Conservation (phyloP, 345 rosid genomes). For the Barbarea vulgaris region DNA sequence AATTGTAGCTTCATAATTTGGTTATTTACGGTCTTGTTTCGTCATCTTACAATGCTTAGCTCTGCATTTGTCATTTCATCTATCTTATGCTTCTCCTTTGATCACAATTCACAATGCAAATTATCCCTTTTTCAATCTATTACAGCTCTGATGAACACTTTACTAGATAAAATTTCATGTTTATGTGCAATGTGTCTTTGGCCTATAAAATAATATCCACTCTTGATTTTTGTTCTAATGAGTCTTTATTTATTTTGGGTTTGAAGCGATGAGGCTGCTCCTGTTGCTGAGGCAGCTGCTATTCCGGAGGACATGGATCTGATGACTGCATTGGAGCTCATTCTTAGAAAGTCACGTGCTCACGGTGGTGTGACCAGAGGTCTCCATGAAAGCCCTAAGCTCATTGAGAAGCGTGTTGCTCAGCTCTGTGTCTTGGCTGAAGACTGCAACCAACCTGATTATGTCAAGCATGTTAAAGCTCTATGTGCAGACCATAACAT, state of each 20-base stretch:
- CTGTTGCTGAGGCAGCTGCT: constrained; percentile 46
- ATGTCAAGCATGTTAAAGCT: constrained; percentile 67
- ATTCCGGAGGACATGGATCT: constrained; percentile 70
- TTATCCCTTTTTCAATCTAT: not conserved
- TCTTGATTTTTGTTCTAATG: not conserved
- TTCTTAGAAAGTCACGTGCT: constrained; percentile 64
- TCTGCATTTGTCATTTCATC: not conserved
- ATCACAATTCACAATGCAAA: not conserved
- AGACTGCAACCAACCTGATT: constrained; percentile 82
- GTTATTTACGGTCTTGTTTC: not conserved
- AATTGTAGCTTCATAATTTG: not conserved
- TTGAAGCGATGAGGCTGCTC: constrained; percentile 67
- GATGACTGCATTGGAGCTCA: constrained; percentile 70
- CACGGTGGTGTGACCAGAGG: constrained; percentile 74
- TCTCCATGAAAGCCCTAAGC: constrained; percentile 71
- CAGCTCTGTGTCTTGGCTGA: constrained; percentile 76
- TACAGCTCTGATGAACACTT: not conserved
- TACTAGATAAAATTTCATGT: not conserved
- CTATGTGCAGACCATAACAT: constrained; percentile 75
- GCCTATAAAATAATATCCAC: not conserved
- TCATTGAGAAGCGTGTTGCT: constrained; percentile 73
- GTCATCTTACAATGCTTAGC: not conserved
- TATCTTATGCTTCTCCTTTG: not conserved
- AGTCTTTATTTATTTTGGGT: not conserved
- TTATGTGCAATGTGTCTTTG: not conserved